Evolutionary conservation across 2,329 filamentous ascomycete genomes (phyloP), one percentile per base, ranked within the genome.

Genomic region (Pseudogymnoascus destructans): DNA sequence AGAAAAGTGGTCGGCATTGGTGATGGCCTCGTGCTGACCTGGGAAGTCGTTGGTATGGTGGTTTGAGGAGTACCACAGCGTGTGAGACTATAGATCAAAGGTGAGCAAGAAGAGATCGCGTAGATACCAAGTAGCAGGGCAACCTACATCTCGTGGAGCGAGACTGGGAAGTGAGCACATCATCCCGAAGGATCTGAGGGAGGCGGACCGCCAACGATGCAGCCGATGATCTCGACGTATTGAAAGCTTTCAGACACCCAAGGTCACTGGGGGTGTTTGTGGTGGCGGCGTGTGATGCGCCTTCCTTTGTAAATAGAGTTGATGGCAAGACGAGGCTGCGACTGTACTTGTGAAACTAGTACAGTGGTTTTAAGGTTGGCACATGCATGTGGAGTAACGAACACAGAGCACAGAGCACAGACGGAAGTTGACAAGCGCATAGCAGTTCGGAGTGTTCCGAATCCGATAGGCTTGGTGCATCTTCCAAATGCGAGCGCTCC

Each of bases 31-130:
- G 17, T 58, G 60, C 1, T 64, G 72, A 66, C 59, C 71, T 62
- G 62, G 67, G 62, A 57, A 71, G 68, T 61, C 67, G 60, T 68
- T 66, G 65, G 49, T 78, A 67, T 74, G 75, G 56, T 81, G 78
- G 5, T 83, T 78, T 10, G 84, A 82, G 32, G 79, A 80, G 70
- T 88, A 88, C 86, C 86, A 89, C 60, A 89, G 77, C 57, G 81
- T 79, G 70, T 89, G 83, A 33, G 84, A 84, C 86, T 89, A 64
- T 25, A 27, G 23, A 58, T 25, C 27, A 58, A 58, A 59, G 15
- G 57, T 55, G 6, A 49, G 58, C 46, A 32, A 19, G 25, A 32
- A 19, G 25, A 1, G 25, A 32, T 52, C 46, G 25, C 46, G 25
- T 52, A 30, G 15, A 52, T 19, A 52, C 46, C n/a, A 19, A 19